These are phyloP conservation scores for Colletotrichum gloeosporioides DNA, from an alignment of 2,329 filamentous ascomycete genomes.

Conservation along the genomic window DNA sequence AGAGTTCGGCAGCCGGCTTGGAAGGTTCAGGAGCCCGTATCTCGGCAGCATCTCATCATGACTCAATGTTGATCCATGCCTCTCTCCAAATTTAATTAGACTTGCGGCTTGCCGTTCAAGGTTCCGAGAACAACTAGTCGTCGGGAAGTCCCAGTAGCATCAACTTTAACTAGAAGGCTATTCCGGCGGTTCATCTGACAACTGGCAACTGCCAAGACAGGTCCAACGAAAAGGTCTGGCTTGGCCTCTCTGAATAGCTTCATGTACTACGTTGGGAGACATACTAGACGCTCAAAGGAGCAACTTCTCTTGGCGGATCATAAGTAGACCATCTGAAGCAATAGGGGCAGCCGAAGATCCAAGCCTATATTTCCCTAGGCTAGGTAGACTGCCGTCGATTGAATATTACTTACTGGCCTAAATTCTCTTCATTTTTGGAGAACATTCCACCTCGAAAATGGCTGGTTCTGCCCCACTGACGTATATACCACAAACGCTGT, in stretches of 20 bases:
- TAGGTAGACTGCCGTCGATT: accelerated
- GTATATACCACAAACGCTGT: not conserved
- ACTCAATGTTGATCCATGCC: not conserved
- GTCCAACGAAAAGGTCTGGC: not conserved
- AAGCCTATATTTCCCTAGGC: accelerated
- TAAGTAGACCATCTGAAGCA: not conserved
- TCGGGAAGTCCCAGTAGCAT: not conserved
- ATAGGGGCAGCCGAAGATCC: accelerated
- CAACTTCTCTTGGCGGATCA: not conserved
- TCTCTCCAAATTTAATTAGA: not conserved
- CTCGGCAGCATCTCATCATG: not conserved
- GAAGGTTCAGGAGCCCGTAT: not conserved
- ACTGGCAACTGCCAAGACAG: not conserved
- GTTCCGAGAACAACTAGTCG: accelerated
- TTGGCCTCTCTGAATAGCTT: not conserved
- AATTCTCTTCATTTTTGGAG: too few relatives aligned
- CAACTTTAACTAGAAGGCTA: not conserved
- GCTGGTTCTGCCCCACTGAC: accelerated
- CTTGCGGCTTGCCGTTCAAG: not conserved
- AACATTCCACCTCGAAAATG: too few relatives aligned
- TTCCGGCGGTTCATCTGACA: not conserved
- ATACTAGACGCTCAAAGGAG: accelerated
- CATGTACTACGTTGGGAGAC: accelerated
- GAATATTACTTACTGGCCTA: not conserved
- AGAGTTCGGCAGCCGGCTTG: not conserved